Conservation (phyloP, 2,329 filamentous ascomycete genomes). For the Penicillium janthinellum region DNA sequence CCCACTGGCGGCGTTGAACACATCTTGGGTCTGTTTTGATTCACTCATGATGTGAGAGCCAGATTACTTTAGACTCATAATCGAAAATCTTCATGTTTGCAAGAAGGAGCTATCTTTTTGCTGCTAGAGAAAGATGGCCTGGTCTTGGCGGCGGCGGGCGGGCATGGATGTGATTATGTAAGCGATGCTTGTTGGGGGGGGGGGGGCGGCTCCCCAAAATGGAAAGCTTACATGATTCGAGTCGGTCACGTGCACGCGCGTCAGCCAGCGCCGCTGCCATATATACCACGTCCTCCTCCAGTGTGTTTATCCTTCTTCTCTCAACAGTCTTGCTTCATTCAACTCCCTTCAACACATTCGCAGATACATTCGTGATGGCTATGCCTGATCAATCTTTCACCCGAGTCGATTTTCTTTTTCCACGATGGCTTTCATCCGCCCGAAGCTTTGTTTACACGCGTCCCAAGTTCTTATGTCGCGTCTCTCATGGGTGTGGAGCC, state of each 20-base stretch:
- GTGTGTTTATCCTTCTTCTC: not conserved
- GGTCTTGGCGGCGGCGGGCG: conserved; percentile 11
- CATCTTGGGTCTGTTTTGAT: conserved; percentile 26
- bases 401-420: conserved; percentile 5
- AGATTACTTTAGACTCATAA: not conserved
- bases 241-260: conserved; percentile 20
- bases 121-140: not conserved
- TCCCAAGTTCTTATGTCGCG: conserved; percentile 8
- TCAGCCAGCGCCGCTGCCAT: conserved; percentile 4
- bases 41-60: conserved; percentile 32
- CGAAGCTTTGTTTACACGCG: conserved; percentile 19
- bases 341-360: conserved; percentile 11
- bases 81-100: not conserved
- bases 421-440: conserved; percentile 16
- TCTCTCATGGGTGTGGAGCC: conserved; percentile 27
- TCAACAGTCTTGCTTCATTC: conserved; percentile 5
- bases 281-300: not conserved
- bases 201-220: too few species aligned
- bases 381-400: conserved; percentile 2
- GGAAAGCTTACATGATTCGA: not conserved
- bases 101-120: not conserved
- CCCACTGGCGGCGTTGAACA: conserved; percentile 37
- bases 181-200: too few species aligned
- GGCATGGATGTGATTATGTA: conserved; percentile 1
- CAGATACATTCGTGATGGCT: conserved; percentile 3